Evolutionary conservation across 805 yeast genomes (phyloP), one percentile per base, ranked within the genome.

Genomic region (Zygosaccharomyces bisporus): DNA sequence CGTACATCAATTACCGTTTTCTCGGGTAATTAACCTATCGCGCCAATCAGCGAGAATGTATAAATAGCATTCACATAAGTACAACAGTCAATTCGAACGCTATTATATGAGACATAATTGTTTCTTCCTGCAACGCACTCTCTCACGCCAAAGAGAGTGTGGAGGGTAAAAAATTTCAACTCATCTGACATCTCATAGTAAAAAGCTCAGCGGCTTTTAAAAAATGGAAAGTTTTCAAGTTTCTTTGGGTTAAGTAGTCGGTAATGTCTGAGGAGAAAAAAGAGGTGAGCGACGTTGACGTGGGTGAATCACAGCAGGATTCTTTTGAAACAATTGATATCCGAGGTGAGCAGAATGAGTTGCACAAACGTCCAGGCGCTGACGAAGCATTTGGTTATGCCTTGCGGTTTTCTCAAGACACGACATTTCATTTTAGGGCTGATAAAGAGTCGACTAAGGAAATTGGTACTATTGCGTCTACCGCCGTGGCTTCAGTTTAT

Each of bases 401-500:
- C 5, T 21, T 44, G 39, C 31, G 23, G 14, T 18, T 39, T 21
- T 24, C 47, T 13, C 24, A 43, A 13, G 32, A 33, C 18, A 16
- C 18, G 10, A 39, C 39, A 16, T 23, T 51, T 7, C 58, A 58
- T 39, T 58, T 59, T 3, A 60, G 39, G n/a, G 51, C 44, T 10
- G 72, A 69, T 30, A 51, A 55, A 25, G 60, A 60, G 45, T 52
- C 69, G 25, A 50, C 65, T 25, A 47, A 72, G 27, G 73, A 72
- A 43, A 64, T 79, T 9, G 84, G 79, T 57, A 32, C 42, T 8
- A 61, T 71, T 29, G 66, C 79, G 14, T 56, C 77, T 58, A 69
- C 79, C 0, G 57, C 77, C 20, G 58, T 79, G 52, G 74, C 80
- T 50, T 62, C 69, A 25, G 70, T 76, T n/a, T 79, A 79, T 50